A percentile compares a stretch with the other conserved stretches of the same genome.
These are phyloP conservation scores for Cyathus striatus DNA, from an alignment of 768 basidiomycete genomes.

Conservation along the genomic window DNA sequence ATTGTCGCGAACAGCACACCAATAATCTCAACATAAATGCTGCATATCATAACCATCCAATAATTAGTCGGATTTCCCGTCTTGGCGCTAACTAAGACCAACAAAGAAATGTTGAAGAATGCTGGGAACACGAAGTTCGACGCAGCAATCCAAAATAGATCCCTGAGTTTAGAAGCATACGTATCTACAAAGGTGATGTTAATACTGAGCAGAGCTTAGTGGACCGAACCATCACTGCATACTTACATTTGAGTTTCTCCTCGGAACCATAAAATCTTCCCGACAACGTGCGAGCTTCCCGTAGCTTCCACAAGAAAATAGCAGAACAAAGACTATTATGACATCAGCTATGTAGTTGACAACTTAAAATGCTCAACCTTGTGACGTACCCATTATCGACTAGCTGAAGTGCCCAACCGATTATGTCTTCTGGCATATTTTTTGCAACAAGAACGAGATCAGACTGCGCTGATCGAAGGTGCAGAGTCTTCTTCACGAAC, in stretches of 20 bases:
- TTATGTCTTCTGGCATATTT: background rate
- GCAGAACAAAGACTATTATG: background rate
- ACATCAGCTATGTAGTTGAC: background rate
- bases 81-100: background rate
- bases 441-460: background rate
- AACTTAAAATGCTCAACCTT: background rate
- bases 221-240: background rate
- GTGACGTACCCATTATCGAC: background rate
- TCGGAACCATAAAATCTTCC: no score
- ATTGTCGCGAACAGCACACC: slow-evolving; percentile 3
- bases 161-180: background rate
- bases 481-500: background rate
- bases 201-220: background rate
- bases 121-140: slow-evolving; percentile 4
- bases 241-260: no score
- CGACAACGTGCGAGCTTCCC: no score
- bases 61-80: background rate
- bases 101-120: background rate
- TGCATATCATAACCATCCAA: background rate
- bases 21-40: slow-evolving; percentile 2
- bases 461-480: background rate
- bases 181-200: background rate
- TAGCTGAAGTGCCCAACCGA: background rate
- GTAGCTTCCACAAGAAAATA: background rate
- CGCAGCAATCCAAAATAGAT: background rate